Evolutionary conservation across 2,329 filamentous ascomycete species (phyloP).

Genomic region (Aspergillus sp.): DNA sequence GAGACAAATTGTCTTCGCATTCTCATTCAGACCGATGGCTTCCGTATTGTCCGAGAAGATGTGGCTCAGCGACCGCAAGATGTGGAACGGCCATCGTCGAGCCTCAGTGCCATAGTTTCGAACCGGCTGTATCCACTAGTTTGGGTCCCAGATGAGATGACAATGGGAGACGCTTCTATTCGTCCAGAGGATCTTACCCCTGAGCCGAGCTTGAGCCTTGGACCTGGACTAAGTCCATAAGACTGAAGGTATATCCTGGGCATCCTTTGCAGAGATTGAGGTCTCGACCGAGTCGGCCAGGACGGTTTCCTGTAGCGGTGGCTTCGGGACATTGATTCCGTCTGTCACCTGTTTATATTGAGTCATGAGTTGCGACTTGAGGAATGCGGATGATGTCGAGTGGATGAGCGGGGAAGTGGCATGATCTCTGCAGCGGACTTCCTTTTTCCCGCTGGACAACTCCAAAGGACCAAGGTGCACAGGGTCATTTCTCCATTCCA

Average conservation of each 20-base stretch:
- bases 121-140: not conserved
- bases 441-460: slow-evolving; percentile 9
- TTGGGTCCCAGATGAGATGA: not conserved
- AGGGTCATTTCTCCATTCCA: not conserved
- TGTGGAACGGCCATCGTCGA: not conserved
- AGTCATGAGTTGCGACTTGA: slow-evolving; percentile 6
- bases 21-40: not conserved
- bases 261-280: not conserved
- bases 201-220: not conserved
- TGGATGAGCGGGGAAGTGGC: slow-evolving; percentile 14
- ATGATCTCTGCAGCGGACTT: slow-evolving; percentile 19
- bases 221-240: not conserved
- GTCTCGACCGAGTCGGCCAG: not conserved
- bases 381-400: slow-evolving; percentile 14
- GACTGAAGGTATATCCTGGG: not conserved
- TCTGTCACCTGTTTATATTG: not conserved
- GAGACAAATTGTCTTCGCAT: not conserved
- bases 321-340: not conserved
- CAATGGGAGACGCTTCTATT: not conserved
- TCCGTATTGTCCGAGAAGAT: not conserved
- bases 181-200: not conserved
- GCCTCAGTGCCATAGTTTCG: not conserved
- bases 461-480: not conserved
- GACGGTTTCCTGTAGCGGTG: not conserved
- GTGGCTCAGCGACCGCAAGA: not conserved